Conservation (phyloP, 768 basidiomycete species). For the Clathrus columnatus region DNA sequence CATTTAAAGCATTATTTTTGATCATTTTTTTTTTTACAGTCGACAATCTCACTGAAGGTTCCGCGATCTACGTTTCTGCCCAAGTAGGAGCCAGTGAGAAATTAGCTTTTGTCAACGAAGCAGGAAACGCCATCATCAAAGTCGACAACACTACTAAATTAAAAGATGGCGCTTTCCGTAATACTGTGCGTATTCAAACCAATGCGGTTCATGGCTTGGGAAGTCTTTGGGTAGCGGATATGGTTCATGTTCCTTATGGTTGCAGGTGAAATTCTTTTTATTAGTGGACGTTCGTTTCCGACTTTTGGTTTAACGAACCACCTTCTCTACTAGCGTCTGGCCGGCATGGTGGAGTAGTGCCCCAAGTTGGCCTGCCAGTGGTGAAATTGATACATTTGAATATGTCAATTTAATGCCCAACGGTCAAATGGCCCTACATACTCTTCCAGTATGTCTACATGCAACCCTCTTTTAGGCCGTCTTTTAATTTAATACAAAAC, state of each 20-base stretch:
- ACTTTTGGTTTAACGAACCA: not conserved
- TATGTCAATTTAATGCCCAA: slow-evolving; percentile 40
- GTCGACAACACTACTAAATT: slow-evolving; percentile 64
- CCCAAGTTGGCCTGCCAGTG: slow-evolving; percentile 34
- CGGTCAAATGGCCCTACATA: slow-evolving; percentile 54
- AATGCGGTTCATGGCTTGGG: slow-evolving; percentile 32
- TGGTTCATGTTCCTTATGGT: slow-evolving; percentile 43
- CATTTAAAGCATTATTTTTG: not conserved
- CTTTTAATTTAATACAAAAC: not conserved
- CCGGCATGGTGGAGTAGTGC: slow-evolving; percentile 38
- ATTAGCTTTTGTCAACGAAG: slow-evolving; percentile 51
- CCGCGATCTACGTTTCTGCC: not conserved
- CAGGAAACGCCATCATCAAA: slow-evolving; percentile 59
- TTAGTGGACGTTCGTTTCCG: not conserved
- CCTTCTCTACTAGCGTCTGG: slow-evolving; percentile 28
- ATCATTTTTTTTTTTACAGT: not conserved
- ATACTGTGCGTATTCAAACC: slow-evolving; percentile 48
- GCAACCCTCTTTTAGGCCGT: not conserved
- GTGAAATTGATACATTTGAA: slow-evolving; percentile 56
- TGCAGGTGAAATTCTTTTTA: slow-evolving; percentile 28
- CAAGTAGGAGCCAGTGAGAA: slow-evolving; percentile 22
- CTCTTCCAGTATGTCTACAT: slow-evolving; percentile 24
- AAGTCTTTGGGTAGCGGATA: slow-evolving; percentile 37
- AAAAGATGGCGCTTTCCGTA: slow-evolving; percentile 39
- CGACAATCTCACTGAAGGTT: not conserved